These are phyloP conservation scores for Mimosa pudica DNA, from an alignment of 306 rosid genomes.

Conservation along the genomic window DNA sequence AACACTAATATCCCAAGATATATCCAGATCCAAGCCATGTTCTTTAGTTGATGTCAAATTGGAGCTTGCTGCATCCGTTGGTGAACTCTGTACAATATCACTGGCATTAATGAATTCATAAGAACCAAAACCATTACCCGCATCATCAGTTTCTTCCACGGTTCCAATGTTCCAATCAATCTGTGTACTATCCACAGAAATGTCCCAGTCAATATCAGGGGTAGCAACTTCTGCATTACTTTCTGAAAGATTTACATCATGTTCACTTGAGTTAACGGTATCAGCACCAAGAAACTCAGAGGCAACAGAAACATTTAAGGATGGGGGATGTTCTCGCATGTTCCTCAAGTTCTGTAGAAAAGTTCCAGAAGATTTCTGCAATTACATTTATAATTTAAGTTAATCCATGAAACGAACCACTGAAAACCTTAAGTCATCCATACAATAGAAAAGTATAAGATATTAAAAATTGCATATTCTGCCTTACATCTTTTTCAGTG, in stretches of 20 bases:
- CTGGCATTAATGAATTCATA: slow-evolving; percentile 3
- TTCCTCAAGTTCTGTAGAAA: slow-evolving; percentile 8
- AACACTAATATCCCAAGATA: slow-evolving; percentile 13
- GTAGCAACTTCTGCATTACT: not conserved
- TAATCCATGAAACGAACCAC: not conserved
- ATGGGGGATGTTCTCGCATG: slow-evolving; percentile 9
- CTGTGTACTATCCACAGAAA: slow-evolving; percentile 5
- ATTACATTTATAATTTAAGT: not conserved
- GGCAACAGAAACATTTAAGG: not conserved
- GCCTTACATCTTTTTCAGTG: not conserved
- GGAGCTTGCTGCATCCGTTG: not conserved
- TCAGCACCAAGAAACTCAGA: not conserved
- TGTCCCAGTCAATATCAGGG: slow-evolving; percentile 9
- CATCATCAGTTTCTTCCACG: slow-evolving; percentile 3
- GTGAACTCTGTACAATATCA: slow-evolving; percentile 4
- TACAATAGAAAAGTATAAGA: not conserved
- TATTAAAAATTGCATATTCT: not conserved
- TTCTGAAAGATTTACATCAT: not conserved
- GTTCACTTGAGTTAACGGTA: not conserved
- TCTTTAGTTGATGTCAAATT: not conserved
- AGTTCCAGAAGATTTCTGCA: not conserved
- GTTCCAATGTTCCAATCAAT: slow-evolving; percentile 13
- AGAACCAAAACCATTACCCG: slow-evolving; percentile 6
- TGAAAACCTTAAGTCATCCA: not conserved
- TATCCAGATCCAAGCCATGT: slow-evolving; percentile 11